These are phyloP conservation scores for Hypoxylon sp. DNA, from an alignment of 2,329 filamentous ascomycete genomes.

Conservation along the genomic window DNA sequence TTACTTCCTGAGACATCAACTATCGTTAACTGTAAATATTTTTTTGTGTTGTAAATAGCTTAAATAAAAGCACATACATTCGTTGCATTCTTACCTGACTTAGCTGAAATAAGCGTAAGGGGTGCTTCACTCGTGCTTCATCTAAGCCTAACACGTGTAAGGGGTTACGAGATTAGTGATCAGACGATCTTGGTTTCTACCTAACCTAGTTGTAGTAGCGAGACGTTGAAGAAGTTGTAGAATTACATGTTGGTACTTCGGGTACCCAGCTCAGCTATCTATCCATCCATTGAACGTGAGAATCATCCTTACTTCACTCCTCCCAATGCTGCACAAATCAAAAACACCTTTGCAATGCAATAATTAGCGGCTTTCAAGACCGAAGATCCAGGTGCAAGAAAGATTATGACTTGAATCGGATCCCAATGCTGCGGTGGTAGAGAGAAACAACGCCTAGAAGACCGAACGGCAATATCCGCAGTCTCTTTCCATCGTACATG, in stretches of 20 bases:
- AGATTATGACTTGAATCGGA: slow-evolving; percentile 21
- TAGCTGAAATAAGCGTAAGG: too few species aligned
- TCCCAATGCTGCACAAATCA: slow-evolving; percentile 29
- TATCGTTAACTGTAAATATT: slow-evolving; percentile 31
- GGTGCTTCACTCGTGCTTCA: too few species aligned
- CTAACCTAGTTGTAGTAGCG: neutral
- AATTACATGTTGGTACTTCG: slow-evolving; percentile 30
- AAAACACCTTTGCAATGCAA: slow-evolving; percentile 39
- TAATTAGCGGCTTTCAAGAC: slow-evolving; percentile 8
- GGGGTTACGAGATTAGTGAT: neutral
- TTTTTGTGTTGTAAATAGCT: slow-evolving; percentile 25
- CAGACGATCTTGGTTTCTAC: neutral
- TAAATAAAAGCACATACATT: slow-evolving; percentile 16
- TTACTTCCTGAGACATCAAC: neutral
- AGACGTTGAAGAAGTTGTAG: neutral
- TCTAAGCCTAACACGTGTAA: neutral
- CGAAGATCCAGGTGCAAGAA: slow-evolving; percentile 21
- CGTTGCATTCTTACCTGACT: neutral
- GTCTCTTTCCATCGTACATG: slow-evolving; percentile 6
- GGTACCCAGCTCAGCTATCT: slow-evolving; percentile 30
- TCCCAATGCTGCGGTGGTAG: slow-evolving; percentile 1
- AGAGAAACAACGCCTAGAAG: neutral
- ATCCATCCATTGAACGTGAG: slow-evolving; percentile 18
- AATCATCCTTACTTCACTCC: slow-evolving; percentile 15
- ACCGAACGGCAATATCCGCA: slow-evolving; percentile 5